Evolutionary conservation across 2,329 filamentous ascomycete species (phyloP).

Genomic region (Leptographium lundbergii): DNA sequence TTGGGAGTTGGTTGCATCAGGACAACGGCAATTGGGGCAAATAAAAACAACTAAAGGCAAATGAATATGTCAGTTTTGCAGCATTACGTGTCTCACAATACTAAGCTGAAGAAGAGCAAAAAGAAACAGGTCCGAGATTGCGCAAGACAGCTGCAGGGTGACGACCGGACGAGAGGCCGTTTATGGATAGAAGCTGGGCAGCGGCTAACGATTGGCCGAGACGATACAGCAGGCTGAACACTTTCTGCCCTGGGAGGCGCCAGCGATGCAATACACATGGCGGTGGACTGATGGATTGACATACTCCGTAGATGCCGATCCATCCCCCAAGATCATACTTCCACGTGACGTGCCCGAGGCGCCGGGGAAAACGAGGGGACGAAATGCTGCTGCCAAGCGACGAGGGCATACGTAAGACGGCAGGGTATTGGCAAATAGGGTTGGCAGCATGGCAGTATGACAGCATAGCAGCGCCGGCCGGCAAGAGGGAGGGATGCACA

Average conservation of each 20-base stretch:
- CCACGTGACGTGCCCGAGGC: neutral
- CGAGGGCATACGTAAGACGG: neutral
- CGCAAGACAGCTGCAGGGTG: neutral
- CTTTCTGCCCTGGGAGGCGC: neutral
- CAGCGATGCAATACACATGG: neutral
- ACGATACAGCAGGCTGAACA: neutral
- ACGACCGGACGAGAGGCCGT: neutral
- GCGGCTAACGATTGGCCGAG: constrained; percentile 9
- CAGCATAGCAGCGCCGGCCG: neutral
- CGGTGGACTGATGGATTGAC: neutral
- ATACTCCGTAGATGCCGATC: neutral
- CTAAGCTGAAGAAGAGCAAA: neutral
- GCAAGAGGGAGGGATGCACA: neutral
- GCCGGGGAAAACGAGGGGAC: neutral
- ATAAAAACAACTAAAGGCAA: neutral
- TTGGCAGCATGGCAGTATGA: neutral
- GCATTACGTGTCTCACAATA: neutral
- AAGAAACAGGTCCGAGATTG: neutral
- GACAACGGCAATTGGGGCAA: neutral
- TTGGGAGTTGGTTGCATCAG: neutral
- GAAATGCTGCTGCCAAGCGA: neutral
- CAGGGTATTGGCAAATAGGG: neutral
- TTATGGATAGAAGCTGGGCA: neutral
- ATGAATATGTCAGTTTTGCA: neutral
- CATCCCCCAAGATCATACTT: neutral